Percentiles rank a stretch among this genome's conserved stretches.
These are phyloP conservation scores for Penicillium sp. DNA, from an alignment of 2,329 filamentous ascomycete species.

Conservation along the genomic window DNA sequence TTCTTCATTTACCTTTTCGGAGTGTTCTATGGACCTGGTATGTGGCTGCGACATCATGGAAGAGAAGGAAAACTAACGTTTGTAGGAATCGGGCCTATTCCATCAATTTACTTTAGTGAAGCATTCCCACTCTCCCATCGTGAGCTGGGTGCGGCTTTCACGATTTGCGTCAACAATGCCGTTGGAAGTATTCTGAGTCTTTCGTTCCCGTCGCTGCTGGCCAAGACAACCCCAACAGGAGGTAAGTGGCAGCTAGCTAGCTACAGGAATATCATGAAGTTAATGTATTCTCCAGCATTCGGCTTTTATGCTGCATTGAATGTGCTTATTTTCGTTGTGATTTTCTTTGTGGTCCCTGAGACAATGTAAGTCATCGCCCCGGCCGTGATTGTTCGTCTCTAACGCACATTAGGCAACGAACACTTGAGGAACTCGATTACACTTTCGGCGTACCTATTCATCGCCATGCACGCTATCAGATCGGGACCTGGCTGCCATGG, in stretches of 20 bases:
- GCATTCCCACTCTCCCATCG: constrained; percentile 50
- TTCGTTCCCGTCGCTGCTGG: constrained; percentile 31
- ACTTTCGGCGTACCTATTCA: constrained; percentile 49
- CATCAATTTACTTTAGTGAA: constrained; percentile 53
- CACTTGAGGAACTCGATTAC: constrained; percentile 37
- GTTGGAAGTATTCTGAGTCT: constrained; percentile 50
- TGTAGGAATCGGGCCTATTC: constrained; percentile 43
- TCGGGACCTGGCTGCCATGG: constrained; percentile 43
- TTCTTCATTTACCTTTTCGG: constrained; percentile 48
- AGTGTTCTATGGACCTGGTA: constrained; percentile 51
- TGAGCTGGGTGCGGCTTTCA: constrained; percentile 51
- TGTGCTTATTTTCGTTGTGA: constrained; percentile 46
- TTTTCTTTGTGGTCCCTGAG: constrained; percentile 42
- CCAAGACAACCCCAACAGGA: constrained; percentile 17
- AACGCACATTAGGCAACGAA: constrained; percentile 19
- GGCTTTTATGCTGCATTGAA: constrained; percentile 51
- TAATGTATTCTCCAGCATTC: constrained; percentile 27
- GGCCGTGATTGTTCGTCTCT: neutral
- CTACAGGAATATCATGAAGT: constrained; percentile 1
- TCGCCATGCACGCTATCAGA: constrained; percentile 42
- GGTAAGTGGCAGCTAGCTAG: neutral
- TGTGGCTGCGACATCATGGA: neutral
- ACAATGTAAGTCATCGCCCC: constrained; percentile 34
- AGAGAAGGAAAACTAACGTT: constrained; percentile 15
- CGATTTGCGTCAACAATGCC: constrained; percentile 49